phyloP scores from a whole-genome alignment of 345 rosid genomes.

The Sisymbrium irio region DNA sequence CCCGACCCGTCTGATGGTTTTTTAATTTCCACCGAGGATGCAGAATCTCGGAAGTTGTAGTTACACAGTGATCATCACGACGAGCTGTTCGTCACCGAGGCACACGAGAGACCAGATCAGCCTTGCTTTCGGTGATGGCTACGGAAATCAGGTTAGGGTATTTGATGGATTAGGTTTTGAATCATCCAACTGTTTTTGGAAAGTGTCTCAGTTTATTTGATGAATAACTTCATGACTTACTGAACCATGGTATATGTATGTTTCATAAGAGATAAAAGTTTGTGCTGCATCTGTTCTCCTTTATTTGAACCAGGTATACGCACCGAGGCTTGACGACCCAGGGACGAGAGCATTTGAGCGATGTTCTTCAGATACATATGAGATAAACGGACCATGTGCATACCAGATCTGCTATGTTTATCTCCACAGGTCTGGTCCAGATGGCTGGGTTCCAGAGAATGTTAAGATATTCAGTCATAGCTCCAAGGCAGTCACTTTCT shows the following conservation, averaged over 20 bases:
- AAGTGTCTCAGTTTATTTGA: not conserved
- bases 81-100: conserved; percentile 56
- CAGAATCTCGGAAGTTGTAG: conserved; percentile 47
- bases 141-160: conserved; percentile 56
- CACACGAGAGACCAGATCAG: conserved; percentile 69
- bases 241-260: not conserved
- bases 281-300: not conserved
- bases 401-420: conserved; percentile 56
- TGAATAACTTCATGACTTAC: not conserved
- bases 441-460: conserved; percentile 67
- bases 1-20: not conserved
- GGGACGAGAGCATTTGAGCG: conserved; percentile 50
- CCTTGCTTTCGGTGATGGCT: conserved; percentile 59
- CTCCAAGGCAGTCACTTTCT: conserved; percentile 39
- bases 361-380: conserved; percentile 60
- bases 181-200: not conserved
- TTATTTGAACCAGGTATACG: conserved; percentile 47
- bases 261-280: not conserved
- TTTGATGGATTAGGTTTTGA: not conserved
- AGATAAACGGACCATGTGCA: conserved; percentile 57
- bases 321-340: conserved; percentile 59
- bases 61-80: conserved; percentile 46
- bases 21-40: not conserved
- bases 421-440: conserved; percentile 54
- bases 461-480: conserved; percentile 45